phyloP scores from a whole-genome alignment of 768 basidiomycete species.

The Kwoniella dejecticola region DNA sequence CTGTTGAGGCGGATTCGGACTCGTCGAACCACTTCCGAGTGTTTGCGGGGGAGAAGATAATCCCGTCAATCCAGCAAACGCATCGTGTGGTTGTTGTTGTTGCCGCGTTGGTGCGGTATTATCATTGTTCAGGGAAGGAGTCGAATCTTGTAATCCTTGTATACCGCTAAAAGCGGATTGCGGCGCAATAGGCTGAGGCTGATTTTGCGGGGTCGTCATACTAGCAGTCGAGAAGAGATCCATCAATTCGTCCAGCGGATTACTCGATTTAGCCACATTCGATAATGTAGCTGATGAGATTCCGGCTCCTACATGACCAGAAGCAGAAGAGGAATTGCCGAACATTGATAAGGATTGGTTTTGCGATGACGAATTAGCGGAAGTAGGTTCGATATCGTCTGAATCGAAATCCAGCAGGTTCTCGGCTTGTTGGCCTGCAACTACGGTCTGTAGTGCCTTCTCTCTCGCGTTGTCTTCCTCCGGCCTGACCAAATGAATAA shows the following conservation, averaged over 20 bases:
- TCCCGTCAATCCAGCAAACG: conserved; percentile 28
- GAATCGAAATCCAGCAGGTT: conserved; percentile 95
- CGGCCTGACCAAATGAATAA: conserved; percentile 51
- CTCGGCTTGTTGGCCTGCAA: conserved; percentile 86
- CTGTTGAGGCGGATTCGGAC: conserved; percentile 53
- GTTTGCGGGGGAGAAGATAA: conserved; percentile 33
- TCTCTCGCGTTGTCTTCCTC: conserved; percentile 75
- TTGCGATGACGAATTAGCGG: conserved; percentile 46
- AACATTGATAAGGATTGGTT: conserved; percentile 12
- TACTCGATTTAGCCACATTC: conserved; percentile 71
- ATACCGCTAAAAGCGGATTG: conserved; percentile 9
- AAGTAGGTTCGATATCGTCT: conserved; percentile 61
- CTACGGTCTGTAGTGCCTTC: conserved; percentile 88
- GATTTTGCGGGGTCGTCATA: conserved; percentile 34
- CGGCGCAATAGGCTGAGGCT: conserved; percentile 25
- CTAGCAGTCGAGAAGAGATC: conserved; percentile 74
- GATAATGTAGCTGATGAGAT: conserved; percentile 41
- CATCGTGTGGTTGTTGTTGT: not conserved
- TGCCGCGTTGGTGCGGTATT: not conserved
- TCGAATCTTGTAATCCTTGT: conserved; percentile 8
- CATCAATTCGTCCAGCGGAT: conserved; percentile 89
- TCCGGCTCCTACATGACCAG: too few species aligned
- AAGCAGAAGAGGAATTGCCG: conserved; percentile 55
- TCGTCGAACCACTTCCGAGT: conserved; percentile 47
- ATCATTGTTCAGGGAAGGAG: too few species aligned